These are phyloP conservation scores for Alnus rubra DNA, from an alignment of 306 rosid genomes.

Conservation along the genomic window DNA sequence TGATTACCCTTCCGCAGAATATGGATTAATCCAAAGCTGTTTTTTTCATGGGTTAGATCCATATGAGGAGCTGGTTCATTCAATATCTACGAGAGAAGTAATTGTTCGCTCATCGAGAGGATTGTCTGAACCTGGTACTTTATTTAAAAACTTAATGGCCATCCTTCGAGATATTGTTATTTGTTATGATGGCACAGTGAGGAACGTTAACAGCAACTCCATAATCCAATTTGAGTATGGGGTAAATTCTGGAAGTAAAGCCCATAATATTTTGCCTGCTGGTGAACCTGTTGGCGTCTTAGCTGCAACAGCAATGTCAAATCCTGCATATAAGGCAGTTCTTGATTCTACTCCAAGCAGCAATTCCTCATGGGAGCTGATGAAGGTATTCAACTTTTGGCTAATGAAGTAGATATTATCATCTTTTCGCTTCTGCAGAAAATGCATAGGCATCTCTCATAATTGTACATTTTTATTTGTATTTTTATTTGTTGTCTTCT, in stretches of 20 bases:
- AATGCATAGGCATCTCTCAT: neutral
- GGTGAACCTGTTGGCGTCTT: conserved; percentile 99
- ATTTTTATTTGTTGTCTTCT: conserved; percentile 18
- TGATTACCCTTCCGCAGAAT: conserved; percentile 82
- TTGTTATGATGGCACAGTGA: conserved; percentile 89
- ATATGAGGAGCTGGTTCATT: conserved; percentile 85
- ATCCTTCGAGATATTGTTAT: conserved; percentile 88
- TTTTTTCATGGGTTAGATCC: conserved; percentile 89
- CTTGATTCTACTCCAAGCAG: conserved; percentile 92
- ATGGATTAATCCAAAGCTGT: conserved; percentile 72
- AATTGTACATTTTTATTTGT: neutral
- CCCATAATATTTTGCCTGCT: conserved; percentile 64
- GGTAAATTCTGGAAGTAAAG: conserved; percentile 37
- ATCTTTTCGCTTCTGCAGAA: neutral
- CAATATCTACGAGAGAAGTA: conserved; percentile 81
- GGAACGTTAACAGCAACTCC: conserved; percentile 87
- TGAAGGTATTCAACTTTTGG: conserved; percentile 66
- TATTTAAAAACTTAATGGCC: conserved; percentile 93
- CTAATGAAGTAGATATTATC: neutral
- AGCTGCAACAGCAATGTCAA: conserved; percentile 97
- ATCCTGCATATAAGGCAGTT: conserved; percentile 96
- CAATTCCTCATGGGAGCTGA: conserved; percentile 94
- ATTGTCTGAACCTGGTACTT: conserved; percentile 89
- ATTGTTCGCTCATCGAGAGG: conserved; percentile 92
- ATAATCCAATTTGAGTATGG: conserved; percentile 86